These are phyloP conservation scores for Glycyrrhiza uralensis DNA, from an alignment of 306 rosid genomes.

Conservation along the genomic window DNA sequence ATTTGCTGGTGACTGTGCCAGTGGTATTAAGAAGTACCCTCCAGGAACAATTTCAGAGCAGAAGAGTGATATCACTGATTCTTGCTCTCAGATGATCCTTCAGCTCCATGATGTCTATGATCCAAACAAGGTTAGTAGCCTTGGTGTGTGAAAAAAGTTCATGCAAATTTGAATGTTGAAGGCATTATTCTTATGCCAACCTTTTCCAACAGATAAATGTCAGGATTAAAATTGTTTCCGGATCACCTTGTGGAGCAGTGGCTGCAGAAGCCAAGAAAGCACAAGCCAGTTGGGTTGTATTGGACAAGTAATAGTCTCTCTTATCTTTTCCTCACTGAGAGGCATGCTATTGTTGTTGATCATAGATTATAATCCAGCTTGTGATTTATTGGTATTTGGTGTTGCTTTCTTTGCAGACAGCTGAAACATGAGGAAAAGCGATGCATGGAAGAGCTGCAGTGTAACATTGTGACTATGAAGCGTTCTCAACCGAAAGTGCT, in stretches of 20 bases:
- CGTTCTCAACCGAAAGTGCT: constrained; percentile 93
- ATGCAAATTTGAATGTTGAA: constrained; percentile 6
- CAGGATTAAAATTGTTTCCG: constrained; percentile 82
- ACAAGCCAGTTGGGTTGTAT: constrained; percentile 86
- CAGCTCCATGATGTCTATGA: constrained; percentile 96
- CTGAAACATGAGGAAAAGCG: constrained; percentile 89
- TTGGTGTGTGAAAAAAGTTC: constrained; percentile 13
- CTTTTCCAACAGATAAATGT: constrained; percentile 71
- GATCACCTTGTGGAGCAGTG: constrained; percentile 92
- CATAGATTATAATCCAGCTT: not conserved
- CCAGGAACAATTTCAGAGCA: constrained; percentile 70
- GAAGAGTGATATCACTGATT: constrained; percentile 76
- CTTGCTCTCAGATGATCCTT: constrained; percentile 98
- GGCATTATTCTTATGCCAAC: constrained; percentile 13
- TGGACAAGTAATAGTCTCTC: constrained; percentile 80
- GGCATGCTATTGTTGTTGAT: constrained; percentile 14
- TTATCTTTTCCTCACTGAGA: constrained; percentile 6
- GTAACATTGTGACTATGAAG: constrained; percentile 96
- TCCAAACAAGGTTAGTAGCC: constrained; percentile 70
- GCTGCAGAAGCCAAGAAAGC: constrained; percentile 89
- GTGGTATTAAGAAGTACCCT: constrained; percentile 58
- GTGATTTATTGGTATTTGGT: constrained; percentile 1
- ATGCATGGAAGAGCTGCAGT: constrained; percentile 97
- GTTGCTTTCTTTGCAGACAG: constrained; percentile 50
- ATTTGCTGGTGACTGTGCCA: constrained; percentile 97